phyloP scores from a whole-genome alignment of 2,329 filamentous ascomycete genomes.

The Hypomyces rosellus region DNA sequence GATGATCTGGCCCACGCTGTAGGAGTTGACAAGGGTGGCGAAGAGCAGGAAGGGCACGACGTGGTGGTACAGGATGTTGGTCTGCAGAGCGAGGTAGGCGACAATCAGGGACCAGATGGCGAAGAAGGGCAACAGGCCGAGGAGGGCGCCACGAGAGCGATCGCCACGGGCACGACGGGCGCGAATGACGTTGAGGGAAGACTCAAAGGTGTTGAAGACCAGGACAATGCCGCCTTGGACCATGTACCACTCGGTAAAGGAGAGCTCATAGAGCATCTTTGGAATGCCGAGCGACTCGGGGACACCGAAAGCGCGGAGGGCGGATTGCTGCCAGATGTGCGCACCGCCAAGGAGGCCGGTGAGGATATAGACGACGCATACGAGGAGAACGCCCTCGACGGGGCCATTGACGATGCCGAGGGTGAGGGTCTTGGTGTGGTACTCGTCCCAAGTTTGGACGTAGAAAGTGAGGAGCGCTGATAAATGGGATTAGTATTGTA shows the following conservation, averaged over 20 bases:
- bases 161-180: slow-evolving; percentile 70
- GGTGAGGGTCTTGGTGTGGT: slow-evolving; percentile 93
- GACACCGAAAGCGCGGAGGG: slow-evolving; percentile 67
- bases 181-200: slow-evolving; percentile 75
- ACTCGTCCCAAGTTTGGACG: slow-evolving; percentile 98
- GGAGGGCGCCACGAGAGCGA: slow-evolving; percentile 64
- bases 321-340: slow-evolving; percentile 86
- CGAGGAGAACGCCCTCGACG: slow-evolving; percentile 85
- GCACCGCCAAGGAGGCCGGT: slow-evolving; percentile 82
- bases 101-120: slow-evolving; percentile 70
- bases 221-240: slow-evolving; percentile 77
- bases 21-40: slow-evolving; percentile 84
- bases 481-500: slow-evolving; percentile 7
- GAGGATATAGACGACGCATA: slow-evolving; percentile 73
- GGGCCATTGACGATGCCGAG: slow-evolving; percentile 89
- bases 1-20: slow-evolving; percentile 93
- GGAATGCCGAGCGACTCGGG: slow-evolving; percentile 60
- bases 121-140: slow-evolving; percentile 78
- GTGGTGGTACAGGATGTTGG: slow-evolving; percentile 72
- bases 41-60: slow-evolving; percentile 87
- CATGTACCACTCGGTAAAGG: slow-evolving; percentile 91
- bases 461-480: slow-evolving; percentile 92
- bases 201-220: slow-evolving; percentile 76
- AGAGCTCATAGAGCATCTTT: slow-evolving; percentile 64
- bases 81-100: slow-evolving; percentile 78